Evolutionary conservation across 805 yeast species (phyloP), one percentile per base, ranked within the genome.

Genomic region (Pichia phayaonensis): DNA sequence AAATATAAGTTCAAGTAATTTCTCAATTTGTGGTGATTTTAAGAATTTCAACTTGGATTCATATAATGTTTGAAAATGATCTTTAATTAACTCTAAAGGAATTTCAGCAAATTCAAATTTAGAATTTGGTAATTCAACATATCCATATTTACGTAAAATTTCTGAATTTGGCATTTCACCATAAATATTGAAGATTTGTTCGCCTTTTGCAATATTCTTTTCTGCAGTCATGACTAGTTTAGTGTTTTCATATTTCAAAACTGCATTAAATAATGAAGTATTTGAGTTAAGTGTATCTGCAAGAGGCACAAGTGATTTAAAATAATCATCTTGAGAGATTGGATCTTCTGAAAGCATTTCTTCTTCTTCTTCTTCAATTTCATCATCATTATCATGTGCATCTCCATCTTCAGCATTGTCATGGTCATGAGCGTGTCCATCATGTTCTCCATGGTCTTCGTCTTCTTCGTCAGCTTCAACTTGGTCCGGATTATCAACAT

Each of bases 111-210:
- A 84, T 64, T 92, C 98, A 62, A 72, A 79, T 44, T 76, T 78
- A 2, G 94, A 84, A 0, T 88, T 87, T 21, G 72, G 73, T 36
- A 62, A 49, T 67, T 90, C 97, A 24, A 89, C 94, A 60, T 87
- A 92, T 0, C 99, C 99, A 59, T 92, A 92, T 51, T 96, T 76
- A 60, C 99, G 77, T 49, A 94, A 71, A 31, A 94, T 74, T 60
- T 94, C 98, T n/a, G 92, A 72, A 64, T 90, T 92, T 38, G 97
- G 94, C 56, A 86, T 82, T 43, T 90, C 94, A 1, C 96, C 95
- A 64, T 94, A 92, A 0, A 89, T 84, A 67, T 92, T 92, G 67
- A 78, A 90, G 4, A 92, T 72, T 62, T 94, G 98, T 31, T 80
- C 84, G 3, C 86, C 90, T 36, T 68, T 68, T 6, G 64, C 49